Conservation (phyloP, 169 alveolate genomes). For the Babesia bovis region DNA sequence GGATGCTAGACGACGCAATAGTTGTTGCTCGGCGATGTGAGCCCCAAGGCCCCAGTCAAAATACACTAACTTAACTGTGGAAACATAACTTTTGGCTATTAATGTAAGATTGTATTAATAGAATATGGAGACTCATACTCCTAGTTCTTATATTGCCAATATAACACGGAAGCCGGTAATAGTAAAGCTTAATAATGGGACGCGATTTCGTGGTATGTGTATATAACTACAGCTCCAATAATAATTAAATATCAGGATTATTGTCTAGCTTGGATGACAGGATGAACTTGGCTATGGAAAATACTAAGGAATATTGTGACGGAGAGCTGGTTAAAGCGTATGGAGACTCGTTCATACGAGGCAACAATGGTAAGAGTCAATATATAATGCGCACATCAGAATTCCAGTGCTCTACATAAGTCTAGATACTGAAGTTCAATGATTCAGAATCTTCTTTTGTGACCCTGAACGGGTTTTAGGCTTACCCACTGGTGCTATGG, state of each 20-base stretch:
- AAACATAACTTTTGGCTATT: not conserved
- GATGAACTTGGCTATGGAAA: slow-evolving; percentile 84
- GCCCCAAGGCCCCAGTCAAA: not conserved
- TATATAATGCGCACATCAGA: not conserved
- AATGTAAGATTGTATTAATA: not conserved
- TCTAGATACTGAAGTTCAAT: slow-evolving; percentile 17
- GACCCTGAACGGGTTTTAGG: slow-evolving; percentile 4
- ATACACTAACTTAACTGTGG: not conserved
- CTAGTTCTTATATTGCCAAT: slow-evolving; percentile 48
- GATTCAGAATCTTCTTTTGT: slow-evolving; percentile 1
- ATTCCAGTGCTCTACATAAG: slow-evolving; percentile 60
- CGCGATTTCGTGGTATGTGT: slow-evolving; percentile 62
- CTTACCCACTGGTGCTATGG: no score
- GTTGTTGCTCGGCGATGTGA: slow-evolving; percentile 63
- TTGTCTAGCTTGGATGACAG: slow-evolving; percentile 84
- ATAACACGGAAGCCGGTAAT: slow-evolving; percentile 67
- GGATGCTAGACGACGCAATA: slow-evolving; percentile 64
- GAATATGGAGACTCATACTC: slow-evolving; percentile 43
- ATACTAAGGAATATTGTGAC: slow-evolving; percentile 79
- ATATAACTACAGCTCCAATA: not conserved
- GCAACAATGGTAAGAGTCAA: slow-evolving; percentile 75
- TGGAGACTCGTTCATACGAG: slow-evolving; percentile 85
- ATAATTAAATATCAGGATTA: slow-evolving; percentile 56
- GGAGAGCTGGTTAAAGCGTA: slow-evolving; percentile 78
- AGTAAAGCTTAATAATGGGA: slow-evolving; percentile 74